Evolutionary conservation across 2,329 filamentous ascomycete genomes (phyloP).

Genomic region (Eutypa lata): DNA sequence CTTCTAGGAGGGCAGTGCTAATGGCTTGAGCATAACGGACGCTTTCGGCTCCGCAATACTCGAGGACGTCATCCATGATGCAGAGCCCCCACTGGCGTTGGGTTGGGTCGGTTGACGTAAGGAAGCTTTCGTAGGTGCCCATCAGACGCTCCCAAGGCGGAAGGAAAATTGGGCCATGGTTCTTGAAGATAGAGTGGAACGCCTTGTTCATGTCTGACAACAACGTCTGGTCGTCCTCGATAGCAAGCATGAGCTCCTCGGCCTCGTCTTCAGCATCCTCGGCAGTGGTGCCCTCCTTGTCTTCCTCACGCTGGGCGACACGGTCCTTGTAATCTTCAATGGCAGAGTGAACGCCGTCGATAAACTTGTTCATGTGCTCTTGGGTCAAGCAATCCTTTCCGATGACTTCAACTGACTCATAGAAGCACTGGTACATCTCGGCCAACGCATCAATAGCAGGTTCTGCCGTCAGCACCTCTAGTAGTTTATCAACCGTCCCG

Average conservation of each 20-base stretch:
- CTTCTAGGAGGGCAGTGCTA: slow-evolving; percentile 79
- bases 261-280: slow-evolving; percentile 89
- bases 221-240: slow-evolving; percentile 95
- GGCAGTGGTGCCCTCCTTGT: slow-evolving; percentile 67
- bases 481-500: slow-evolving; percentile 80
- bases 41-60: slow-evolving; percentile 89
- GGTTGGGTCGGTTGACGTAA: slow-evolving; percentile 77
- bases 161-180: slow-evolving; percentile 82
- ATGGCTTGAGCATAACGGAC: slow-evolving; percentile 85
- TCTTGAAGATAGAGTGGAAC: slow-evolving; percentile 98
- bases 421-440: slow-evolving; percentile 99
- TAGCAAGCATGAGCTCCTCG: slow-evolving; percentile 82
- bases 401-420: slow-evolving; percentile 93
- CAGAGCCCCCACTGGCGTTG: slow-evolving; percentile 98
- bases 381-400: slow-evolving; percentile 77
- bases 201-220: slow-evolving; percentile 99
- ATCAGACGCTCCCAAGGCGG: slow-evolving; percentile 84
- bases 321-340: slow-evolving; percentile 91
- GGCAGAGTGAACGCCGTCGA: slow-evolving; percentile 79
- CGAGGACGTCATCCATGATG: slow-evolving; percentile 96
- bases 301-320: slow-evolving; percentile 78
- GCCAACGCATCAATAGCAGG: slow-evolving; percentile 94
- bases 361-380: slow-evolving; percentile 81
- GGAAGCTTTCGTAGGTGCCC: slow-evolving; percentile 80
- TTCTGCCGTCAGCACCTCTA: slow-evolving; percentile 90